Evolutionary conservation across 352 stramenopile species (phyloP).

Genomic region (Peronospora belbahrii): DNA sequence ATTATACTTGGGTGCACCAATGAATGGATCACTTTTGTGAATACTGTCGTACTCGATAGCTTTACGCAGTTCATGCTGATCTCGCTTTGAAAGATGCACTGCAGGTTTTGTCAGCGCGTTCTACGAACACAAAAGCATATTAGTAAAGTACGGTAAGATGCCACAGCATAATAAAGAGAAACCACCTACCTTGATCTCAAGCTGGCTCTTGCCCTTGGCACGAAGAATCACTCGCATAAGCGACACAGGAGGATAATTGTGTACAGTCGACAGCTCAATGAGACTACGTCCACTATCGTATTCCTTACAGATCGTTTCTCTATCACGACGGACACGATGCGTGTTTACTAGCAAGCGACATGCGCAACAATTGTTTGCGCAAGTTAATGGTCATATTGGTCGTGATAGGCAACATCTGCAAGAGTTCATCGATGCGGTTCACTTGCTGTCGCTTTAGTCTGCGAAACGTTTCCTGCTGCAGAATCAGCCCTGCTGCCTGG

Average conservation of each 20-base stretch:
- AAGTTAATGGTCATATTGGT: slow-evolving; percentile 85
- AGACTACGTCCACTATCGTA: slow-evolving; percentile 69
- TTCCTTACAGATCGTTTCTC: slow-evolving; percentile 48
- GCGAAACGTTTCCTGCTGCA: slow-evolving; percentile 84
- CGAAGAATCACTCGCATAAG: slow-evolving; percentile 78
- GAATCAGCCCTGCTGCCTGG: slow-evolving; percentile 63
- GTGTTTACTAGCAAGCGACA: slow-evolving; percentile 84
- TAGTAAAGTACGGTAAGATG: neutral
- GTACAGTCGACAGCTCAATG: slow-evolving; percentile 60
- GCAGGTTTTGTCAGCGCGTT: slow-evolving; percentile 40
- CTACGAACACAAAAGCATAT: slow-evolving; percentile 24
- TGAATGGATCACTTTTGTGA: slow-evolving; percentile 77
- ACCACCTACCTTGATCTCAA: slow-evolving; percentile 44
- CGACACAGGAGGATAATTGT: slow-evolving; percentile 81
- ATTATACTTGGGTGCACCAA: slow-evolving; percentile 62
- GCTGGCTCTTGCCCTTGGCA: slow-evolving; percentile 49
- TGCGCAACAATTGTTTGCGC: slow-evolving; percentile 76
- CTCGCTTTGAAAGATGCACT: slow-evolving; percentile 51
- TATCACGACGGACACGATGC: slow-evolving; percentile 63
- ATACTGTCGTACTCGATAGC: slow-evolving; percentile 75
- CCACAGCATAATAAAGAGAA: neutral
- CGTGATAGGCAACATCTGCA: slow-evolving; percentile 82
- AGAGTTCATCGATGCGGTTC: slow-evolving; percentile 68
- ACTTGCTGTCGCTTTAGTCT: slow-evolving; percentile 75
- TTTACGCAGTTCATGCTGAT: slow-evolving; percentile 64